These are phyloP conservation scores for Dryas drummondii DNA, from an alignment of 306 rosid species.

Conservation along the genomic window DNA sequence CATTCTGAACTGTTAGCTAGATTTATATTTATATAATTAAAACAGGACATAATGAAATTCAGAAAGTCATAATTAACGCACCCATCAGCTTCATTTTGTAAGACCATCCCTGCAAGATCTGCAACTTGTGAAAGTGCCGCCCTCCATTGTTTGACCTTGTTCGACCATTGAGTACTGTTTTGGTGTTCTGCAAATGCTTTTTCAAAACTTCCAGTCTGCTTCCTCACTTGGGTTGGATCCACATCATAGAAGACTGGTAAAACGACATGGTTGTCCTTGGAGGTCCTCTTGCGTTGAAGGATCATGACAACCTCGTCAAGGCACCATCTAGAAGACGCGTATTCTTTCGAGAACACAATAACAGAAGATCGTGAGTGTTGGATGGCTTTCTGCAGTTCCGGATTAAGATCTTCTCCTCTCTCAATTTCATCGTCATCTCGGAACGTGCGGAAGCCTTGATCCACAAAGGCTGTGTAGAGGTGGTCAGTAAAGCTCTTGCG, in stretches of 20 bases:
- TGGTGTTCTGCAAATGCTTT: not conserved
- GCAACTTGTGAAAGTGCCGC: conserved; percentile 3
- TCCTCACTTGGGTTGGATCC: not conserved
- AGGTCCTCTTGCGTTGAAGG: not conserved
- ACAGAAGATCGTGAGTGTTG: not conserved
- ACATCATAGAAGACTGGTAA: not conserved
- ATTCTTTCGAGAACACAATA: conserved; percentile 1
- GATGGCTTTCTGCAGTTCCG: not conserved
- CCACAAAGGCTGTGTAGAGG: not conserved
- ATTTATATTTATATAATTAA: no score
- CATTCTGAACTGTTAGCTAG: no score
- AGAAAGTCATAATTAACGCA: not conserved
- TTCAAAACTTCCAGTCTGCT: not conserved
- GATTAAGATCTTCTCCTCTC: not conserved
- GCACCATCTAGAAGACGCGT: not conserved
- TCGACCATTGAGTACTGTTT: not conserved
- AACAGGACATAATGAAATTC: no score
- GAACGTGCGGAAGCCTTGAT: not conserved
- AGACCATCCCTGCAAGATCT: conserved; percentile 1
- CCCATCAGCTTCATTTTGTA: conserved; percentile 4
- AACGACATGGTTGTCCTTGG: not conserved
- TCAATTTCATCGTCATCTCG: not conserved
- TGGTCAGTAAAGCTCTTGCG: not conserved
- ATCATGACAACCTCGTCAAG: conserved; percentile 8
- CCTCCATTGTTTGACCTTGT: not conserved